Evolutionary conservation across 1,139 yeast genomes (phyloP), one percentile per base, ranked within the genome.

Genomic region (Scheffersomyces parashehatae): DNA sequence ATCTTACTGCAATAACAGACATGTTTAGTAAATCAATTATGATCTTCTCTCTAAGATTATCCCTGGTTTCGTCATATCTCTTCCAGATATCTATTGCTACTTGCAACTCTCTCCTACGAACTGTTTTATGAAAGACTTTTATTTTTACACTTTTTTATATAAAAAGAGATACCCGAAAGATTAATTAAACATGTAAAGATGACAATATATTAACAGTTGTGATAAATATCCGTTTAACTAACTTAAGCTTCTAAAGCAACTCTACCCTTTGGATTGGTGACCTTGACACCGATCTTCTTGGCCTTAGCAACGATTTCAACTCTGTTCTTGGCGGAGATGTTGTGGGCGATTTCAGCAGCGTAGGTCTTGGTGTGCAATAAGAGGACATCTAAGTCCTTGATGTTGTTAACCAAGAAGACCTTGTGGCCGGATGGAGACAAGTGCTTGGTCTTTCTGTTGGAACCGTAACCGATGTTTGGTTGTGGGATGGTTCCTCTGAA

Each of bases 401-500:
- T 70, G 88, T 95, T 95, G 74, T 87, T 83, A 65, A 95, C 97
- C 67, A 90, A 80, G 83, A 86, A 88, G 67, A 88, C 85, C 85
- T 90, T 93, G 95, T 88, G 96, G 73, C 99, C 99, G 57, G 97
- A 88, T 74, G 98, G 97, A 73, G 82, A 79, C 82, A 93, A 73
- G 84, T 84, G 89, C 80, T 86, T 90, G 74, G 99, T 93, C 84
- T 85, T 89, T 84, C 90, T 93, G 97, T 93, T 90, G 67, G 98
- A 90, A 79, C 99, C 98, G 84, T 88, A 95, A 82, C 99, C 99
- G 70, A 95, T 91, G 83, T 88, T 91, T 83, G 99, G 99, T 85
- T 91, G 96, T 69, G 93, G 83, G 73, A 93, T 88, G 79, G 95
- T 86, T 71, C 99, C 99, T 86, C 98, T 89, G 96, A 93, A 95